Conservation (phyloP, 1,284 basidiomycete species). For the Thelephora terrestris region DNA sequence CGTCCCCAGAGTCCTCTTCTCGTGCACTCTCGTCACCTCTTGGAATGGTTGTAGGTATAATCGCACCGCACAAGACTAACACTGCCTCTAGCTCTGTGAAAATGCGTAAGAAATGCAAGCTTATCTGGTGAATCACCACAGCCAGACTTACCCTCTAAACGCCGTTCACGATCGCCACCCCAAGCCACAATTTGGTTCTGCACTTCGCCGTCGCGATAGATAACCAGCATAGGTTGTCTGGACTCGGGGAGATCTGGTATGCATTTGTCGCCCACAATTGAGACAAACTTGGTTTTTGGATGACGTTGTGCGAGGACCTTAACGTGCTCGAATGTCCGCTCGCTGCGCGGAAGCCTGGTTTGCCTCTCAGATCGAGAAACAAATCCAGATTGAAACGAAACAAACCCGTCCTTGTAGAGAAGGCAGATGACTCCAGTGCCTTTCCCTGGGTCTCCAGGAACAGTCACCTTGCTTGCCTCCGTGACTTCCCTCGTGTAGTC, state of each 20-base stretch:
- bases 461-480: conserved; percentile 72
- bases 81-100: conserved; percentile 59
- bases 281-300: conserved; percentile 91
- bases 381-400: conserved; percentile 5
- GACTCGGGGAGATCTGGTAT: conserved; percentile 93
- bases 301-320: conserved; percentile 69
- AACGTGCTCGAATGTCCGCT: conserved; percentile 67
- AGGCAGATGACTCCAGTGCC: conserved; percentile 86
- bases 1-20: conserved; percentile 38
- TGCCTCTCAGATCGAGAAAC: conserved; percentile 6
- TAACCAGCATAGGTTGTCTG: conserved; percentile 84
- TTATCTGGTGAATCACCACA: background rate
- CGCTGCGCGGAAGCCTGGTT: conserved; percentile 66
- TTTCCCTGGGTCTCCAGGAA: conserved; percentile 53
- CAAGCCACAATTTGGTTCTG: conserved; percentile 78
- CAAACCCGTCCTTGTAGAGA: conserved; percentile 82
- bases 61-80: conserved; percentile 48
- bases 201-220: conserved; percentile 89
- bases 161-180: conserved; percentile 70
- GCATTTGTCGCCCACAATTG: conserved; percentile 92
- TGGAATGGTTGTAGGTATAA: conserved; percentile 34
- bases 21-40: no score
- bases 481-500: conserved; percentile 95
- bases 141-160: conserved; percentile 57
- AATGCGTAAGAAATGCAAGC: conserved; percentile 5